Percentiles rank a stretch among this genome's conserved stretches.
These are phyloP conservation scores for Holtermannia corniformis DNA, from an alignment of 768 basidiomycete species.

Conservation along the genomic window DNA sequence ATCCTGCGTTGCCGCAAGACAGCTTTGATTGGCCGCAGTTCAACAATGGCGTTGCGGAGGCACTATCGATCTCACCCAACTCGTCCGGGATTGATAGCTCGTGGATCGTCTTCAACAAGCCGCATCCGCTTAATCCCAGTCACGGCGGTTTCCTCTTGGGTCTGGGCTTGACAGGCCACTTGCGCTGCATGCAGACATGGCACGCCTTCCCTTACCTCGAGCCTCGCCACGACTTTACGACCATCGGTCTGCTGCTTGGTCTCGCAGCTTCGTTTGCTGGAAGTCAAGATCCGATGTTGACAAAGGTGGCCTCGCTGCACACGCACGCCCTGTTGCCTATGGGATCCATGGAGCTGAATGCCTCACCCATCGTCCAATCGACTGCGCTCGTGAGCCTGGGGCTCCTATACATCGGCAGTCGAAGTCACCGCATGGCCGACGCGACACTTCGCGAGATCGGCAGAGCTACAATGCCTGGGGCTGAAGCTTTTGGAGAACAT, in stretches of 20 bases:
- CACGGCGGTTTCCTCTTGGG: constrained; percentile 96
- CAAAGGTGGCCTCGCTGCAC: constrained; percentile 82
- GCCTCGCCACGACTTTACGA: constrained; percentile 90
- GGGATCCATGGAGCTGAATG: constrained; percentile 76
- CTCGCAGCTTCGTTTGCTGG: constrained; percentile 83
- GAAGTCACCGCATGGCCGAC: constrained; percentile 84
- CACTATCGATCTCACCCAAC: constrained; percentile 68
- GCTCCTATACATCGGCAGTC: constrained; percentile 77
- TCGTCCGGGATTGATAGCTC: constrained; percentile 73
- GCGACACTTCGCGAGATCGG: constrained; percentile 77
- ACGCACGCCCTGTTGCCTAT: constrained; percentile 85
- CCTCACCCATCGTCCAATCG: constrained; percentile 79
- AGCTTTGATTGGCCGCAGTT: constrained; percentile 88
- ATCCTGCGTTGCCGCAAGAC: constrained; percentile 64
- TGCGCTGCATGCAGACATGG: constrained; percentile 83
- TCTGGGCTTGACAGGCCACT: constrained; percentile 81
- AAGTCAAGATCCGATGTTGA: constrained; percentile 73
- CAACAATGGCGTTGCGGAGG: constrained; percentile 92
- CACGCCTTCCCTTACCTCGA: constrained; percentile 92
- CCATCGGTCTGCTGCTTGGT: constrained; percentile 87
- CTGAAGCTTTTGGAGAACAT: constrained; percentile 77
- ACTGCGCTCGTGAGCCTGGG: constrained; percentile 82
- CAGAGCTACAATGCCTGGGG: constrained; percentile 63
- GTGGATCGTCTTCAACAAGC: constrained; percentile 90
- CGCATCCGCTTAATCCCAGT: constrained; percentile 75